Evolutionary conservation across 257 asterid species (phyloP).

Genomic region (Anisodus acutangulus): DNA sequence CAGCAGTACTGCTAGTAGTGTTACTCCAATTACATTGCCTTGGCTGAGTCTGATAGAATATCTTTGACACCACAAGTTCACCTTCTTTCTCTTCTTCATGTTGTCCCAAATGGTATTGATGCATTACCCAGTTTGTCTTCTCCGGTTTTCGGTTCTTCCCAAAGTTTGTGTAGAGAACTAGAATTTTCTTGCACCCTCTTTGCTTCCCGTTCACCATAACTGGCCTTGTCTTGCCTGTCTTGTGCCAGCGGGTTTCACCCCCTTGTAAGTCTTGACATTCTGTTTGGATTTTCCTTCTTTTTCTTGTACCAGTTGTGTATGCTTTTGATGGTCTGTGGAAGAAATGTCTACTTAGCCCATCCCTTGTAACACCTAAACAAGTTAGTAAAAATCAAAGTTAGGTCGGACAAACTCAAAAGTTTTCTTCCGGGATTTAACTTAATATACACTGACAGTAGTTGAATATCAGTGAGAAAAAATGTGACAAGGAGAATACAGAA

Average conservation of each 20-base stretch:
- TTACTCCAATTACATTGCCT: constrained; percentile 80
- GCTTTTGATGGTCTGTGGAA: constrained; percentile 99
- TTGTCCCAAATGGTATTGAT: constrained; percentile 90
- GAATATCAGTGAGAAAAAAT: constrained; percentile 21
- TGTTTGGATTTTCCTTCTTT: constrained; percentile 88
- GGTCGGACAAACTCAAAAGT: constrained; percentile 53
- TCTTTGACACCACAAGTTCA: constrained; percentile 91
- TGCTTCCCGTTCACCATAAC: constrained; percentile 89
- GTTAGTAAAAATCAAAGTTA: constrained; percentile 46
- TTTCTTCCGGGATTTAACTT: not conserved
- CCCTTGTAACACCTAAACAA: constrained; percentile 79
- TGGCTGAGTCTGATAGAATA: constrained; percentile 93
- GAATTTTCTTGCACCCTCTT: constrained; percentile 93
- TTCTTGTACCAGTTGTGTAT: constrained; percentile 95
- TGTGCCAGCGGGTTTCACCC: constrained; percentile 99
- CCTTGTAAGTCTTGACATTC: constrained; percentile 82
- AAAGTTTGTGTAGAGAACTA: constrained; percentile 91
- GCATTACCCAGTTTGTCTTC: constrained; percentile 99
- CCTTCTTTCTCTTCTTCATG: constrained; percentile 94
- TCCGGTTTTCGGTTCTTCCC: constrained; percentile 96
- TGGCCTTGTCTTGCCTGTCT: constrained; percentile 96
- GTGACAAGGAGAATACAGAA: constrained; percentile 31
- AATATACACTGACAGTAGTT: not conserved
- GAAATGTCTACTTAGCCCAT: constrained; percentile 90
- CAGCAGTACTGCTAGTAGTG: not conserved